Percentiles rank a stretch among this genome's conserved stretches.
Evolutionary conservation across 805 yeast genomes (phyloP).

Genomic region (Candida orba): DNA sequence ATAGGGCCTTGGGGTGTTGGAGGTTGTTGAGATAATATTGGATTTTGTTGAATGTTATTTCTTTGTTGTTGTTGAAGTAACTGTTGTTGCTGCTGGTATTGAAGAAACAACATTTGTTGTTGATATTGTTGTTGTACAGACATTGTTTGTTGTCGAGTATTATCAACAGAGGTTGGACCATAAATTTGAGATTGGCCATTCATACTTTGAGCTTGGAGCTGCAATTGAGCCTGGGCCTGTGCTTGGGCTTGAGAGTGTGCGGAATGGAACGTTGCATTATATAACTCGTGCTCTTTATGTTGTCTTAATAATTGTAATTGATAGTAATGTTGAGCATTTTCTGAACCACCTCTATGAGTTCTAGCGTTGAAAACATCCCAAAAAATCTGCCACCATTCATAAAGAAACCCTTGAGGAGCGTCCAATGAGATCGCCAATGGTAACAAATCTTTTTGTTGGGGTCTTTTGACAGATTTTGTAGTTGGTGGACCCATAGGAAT

Average conservation of each 20-base stretch:
- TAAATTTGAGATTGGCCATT: constrained; percentile 11
- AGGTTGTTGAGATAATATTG: constrained; percentile 1
- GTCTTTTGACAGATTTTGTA: constrained; percentile 15
- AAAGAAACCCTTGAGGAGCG: constrained; percentile 79
- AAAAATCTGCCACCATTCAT: constrained; percentile 95
- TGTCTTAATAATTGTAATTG: constrained; percentile 55
- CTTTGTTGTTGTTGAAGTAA: constrained; percentile 12
- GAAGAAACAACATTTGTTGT: constrained; percentile 6
- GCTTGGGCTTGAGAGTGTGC: constrained; percentile 36
- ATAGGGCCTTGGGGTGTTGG: neutral
- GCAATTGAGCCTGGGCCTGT: constrained; percentile 16
- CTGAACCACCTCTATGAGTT: constrained; percentile 55
- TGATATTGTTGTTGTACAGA: constrained; percentile 26
- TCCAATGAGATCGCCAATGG: constrained; percentile 54
- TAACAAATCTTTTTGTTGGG: constrained; percentile 36
- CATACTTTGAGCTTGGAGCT: constrained; percentile 10
- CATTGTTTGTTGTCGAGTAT: constrained; percentile 18
- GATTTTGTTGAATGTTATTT: neutral
- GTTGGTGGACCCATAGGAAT: constrained; percentile 29
- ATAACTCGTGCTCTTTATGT: constrained; percentile 48
- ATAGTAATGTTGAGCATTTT: constrained; percentile 63
- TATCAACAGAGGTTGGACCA: constrained; percentile 13
- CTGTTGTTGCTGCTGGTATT: constrained; percentile 19
- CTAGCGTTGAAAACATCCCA: constrained; percentile 91
- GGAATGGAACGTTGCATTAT: constrained; percentile 36